phyloP scores from a whole-genome alignment of 1,139 yeast species.

The Kurtzmaniella quercitrusa region DNA sequence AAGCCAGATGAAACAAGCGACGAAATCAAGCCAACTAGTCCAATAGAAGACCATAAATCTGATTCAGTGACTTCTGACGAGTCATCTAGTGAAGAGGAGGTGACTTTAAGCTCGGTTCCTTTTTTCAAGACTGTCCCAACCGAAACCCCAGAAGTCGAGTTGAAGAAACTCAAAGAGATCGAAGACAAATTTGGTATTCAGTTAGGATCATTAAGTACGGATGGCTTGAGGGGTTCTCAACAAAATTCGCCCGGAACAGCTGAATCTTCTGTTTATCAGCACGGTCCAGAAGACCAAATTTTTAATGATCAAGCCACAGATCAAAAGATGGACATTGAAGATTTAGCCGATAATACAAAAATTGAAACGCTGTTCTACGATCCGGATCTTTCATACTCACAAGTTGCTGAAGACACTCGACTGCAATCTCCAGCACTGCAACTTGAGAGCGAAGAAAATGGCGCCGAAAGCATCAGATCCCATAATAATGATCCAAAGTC shows the following conservation, averaged over 20 bases:
- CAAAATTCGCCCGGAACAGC: too few species aligned
- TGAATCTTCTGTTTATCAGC: too few species aligned
- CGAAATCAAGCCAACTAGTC: not conserved
- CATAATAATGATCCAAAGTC: not conserved
- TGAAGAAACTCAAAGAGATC: slow-evolving; percentile 26
- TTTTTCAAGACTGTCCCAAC: slow-evolving; percentile 9
- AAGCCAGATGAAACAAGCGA: not conserved
- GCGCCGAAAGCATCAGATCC: not conserved
- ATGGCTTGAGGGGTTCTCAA: too few species aligned
- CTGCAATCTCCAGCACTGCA: too few species aligned
- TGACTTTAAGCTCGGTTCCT: slow-evolving; percentile 1
- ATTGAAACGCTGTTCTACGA: slow-evolving; percentile 4
- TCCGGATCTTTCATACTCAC: not conserved
- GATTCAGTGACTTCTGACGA: not conserved
- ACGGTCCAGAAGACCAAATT: too few species aligned
- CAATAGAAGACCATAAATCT: not conserved
- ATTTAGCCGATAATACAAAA: not conserved
- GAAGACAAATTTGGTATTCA: slow-evolving; percentile 31
- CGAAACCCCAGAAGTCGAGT: slow-evolving; percentile 29
- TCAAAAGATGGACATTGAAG: not conserved
- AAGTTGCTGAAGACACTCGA: not conserved
- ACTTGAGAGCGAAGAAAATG: not conserved
- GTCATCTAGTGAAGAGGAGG: slow-evolving; percentile 3
- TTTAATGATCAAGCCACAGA: too few species aligned
- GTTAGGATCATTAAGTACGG: slow-evolving; percentile 22